phyloP scores from a whole-genome alignment of 2,329 filamentous ascomycete genomes.

The Colletotrichum costaricense region DNA sequence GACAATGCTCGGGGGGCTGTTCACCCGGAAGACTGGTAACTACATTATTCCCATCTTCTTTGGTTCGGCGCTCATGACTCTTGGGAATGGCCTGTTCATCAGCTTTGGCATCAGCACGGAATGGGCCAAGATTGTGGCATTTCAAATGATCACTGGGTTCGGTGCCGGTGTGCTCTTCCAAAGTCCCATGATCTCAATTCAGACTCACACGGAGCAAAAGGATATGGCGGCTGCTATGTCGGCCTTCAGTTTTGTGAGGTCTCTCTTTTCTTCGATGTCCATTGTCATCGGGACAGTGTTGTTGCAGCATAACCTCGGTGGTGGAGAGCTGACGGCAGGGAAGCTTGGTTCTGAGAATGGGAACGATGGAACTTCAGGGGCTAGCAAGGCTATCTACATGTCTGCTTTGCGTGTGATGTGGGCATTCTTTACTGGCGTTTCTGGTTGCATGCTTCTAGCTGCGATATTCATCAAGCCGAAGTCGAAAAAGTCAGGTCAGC shows the following conservation, averaged over 20 bases:
- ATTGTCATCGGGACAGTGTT: constrained; percentile 64
- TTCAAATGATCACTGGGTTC: constrained; percentile 59
- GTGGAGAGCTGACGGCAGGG: background rate
- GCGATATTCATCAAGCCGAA: constrained; percentile 25
- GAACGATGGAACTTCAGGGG: background rate
- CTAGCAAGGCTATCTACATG: background rate
- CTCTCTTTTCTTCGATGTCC: constrained; percentile 65
- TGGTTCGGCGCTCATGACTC: constrained; percentile 64
- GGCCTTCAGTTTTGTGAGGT: constrained; percentile 64
- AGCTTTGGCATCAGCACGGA: constrained; percentile 62
- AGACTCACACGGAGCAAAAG: constrained; percentile 58
- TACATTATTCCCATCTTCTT: constrained; percentile 68
- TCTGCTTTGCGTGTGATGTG: constrained; percentile 20
- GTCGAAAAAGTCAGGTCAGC: background rate
- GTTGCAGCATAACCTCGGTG: constrained; percentile 45
- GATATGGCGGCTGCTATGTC: constrained; percentile 67
- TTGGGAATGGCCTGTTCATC: constrained; percentile 69
- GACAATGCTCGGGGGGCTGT: constrained; percentile 43
- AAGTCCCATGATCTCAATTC: constrained; percentile 64
- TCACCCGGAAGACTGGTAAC: constrained; percentile 72
- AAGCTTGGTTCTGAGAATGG: background rate
- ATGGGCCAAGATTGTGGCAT: constrained; percentile 60
- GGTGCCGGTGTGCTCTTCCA: constrained; percentile 66
- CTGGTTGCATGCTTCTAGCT: constrained; percentile 7
- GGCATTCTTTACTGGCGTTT: constrained; percentile 12